Evolutionary conservation across 202 grass and related monocot species (phyloP).

Genomic region (Carex sylvatica): DNA sequence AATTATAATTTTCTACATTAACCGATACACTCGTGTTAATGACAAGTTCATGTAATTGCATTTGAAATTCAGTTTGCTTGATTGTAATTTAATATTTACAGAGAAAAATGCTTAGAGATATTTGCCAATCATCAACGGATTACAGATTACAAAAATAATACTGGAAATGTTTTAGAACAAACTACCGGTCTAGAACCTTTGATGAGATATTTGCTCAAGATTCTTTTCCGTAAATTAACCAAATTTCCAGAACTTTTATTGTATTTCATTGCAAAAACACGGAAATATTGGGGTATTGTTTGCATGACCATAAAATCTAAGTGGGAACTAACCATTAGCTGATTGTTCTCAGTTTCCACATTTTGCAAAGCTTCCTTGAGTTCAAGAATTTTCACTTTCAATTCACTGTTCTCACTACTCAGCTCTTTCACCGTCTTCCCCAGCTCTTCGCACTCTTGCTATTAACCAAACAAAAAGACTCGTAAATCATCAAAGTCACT

Average conservation of each 20-base stretch:
- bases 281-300: neutral
- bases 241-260: no score
- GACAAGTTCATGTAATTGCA: neutral
- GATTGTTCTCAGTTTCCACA: slow-evolving; percentile 62
- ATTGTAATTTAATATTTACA: slow-evolving; percentile 7
- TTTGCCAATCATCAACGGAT: neutral
- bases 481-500: slow-evolving; percentile 11
- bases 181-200: neutral
- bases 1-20: neutral
- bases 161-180: neutral
- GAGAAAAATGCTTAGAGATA: neutral
- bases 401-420: slow-evolving; percentile 36
- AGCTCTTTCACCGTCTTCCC: slow-evolving; percentile 63
- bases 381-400: slow-evolving; percentile 53
- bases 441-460: slow-evolving; percentile 93
- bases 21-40: neutral
- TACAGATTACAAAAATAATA: neutral
- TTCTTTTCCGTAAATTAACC: no score
- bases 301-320: neutral
- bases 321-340: slow-evolving; percentile 46
- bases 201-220: neutral
- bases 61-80: neutral
- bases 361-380: slow-evolving; percentile 59
- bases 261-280: neutral
- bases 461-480: slow-evolving; percentile 16